Evolutionary conservation across 805 yeast species (phyloP).

Genomic region (Wickerhamiella sergipiensis): DNA sequence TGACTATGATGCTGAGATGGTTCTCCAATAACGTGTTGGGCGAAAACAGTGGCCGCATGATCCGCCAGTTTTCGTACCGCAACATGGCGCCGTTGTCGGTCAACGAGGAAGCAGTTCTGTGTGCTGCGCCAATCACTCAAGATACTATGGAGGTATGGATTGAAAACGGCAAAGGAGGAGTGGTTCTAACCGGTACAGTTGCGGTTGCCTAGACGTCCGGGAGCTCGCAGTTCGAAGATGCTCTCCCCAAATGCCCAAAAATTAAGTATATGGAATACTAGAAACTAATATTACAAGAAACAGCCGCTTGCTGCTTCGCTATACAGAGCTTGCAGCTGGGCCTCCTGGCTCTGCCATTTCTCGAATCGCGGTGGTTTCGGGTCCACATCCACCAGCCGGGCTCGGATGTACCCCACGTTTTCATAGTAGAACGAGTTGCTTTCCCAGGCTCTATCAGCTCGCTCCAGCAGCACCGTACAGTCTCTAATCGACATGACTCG

Average conservation of each 20-base stretch:
- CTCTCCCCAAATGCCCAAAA: not conserved
- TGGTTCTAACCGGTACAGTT: slow-evolving; percentile 9
- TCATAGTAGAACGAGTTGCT: not conserved
- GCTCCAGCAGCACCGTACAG: slow-evolving; percentile 37
- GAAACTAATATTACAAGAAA: not conserved
- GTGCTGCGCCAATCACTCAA: slow-evolving; percentile 13
- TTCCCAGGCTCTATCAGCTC: slow-evolving; percentile 4
- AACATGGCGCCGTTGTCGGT: slow-evolving; percentile 39
- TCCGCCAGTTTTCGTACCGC: slow-evolving; percentile 33
- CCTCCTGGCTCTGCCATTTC: slow-evolving; percentile 38
- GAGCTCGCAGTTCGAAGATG: too few relatives aligned
- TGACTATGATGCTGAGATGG: slow-evolving; percentile 47
- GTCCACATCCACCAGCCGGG: slow-evolving; percentile 40
- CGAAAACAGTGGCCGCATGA: slow-evolving; percentile 5
- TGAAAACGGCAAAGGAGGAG: slow-evolving; percentile 8
- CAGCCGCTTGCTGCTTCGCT: not conserved
- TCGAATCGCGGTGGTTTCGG: slow-evolving; percentile 29
- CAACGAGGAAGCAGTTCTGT: slow-evolving; percentile 22
- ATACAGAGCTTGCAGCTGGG: slow-evolving; percentile 11
- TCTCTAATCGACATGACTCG: slow-evolving; percentile 45
- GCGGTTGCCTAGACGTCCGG: slow-evolving; percentile 5
- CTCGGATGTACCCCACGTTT: slow-evolving; percentile 23
- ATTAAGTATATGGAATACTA: not conserved
- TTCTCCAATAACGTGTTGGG: slow-evolving; percentile 18
- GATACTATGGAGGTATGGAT: slow-evolving; percentile 12